Evolutionary conservation across 345 rosid species (phyloP), one percentile per base, ranked within the genome.

Genomic region (Kandelia obovata): DNA sequence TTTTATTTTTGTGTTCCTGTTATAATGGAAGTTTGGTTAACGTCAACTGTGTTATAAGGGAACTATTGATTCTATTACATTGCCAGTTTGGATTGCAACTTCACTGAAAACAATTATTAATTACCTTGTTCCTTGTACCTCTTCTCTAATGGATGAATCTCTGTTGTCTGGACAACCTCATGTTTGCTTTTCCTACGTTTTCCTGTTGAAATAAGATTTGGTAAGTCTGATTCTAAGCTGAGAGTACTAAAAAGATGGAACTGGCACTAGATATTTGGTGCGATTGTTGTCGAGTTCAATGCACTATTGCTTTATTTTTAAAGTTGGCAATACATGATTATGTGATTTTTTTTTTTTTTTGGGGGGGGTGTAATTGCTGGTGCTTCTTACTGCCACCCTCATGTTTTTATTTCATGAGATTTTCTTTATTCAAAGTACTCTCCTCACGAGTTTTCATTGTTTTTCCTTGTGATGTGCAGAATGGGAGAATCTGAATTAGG

Each of bases 401-500:
- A 52, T 15, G 62, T 64, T 66, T 26, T 62, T 68, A 70, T 72
- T 64, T 35, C 8, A 7, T 2, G 10, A 35, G 16, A n/a, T 56
- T 20, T 39, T 64, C 39, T 37, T 11, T 6, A 6, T 19, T 32
- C 63, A 52, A 28, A 11, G 19, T 37, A 9, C 21, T 63, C 46
- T 34, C 15, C 34, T 5, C 1, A 10, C 5, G 21, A n/a, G 66
- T 37, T 34, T 21, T 20, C 34, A 21, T 21, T 20, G 13, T 28
- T 35, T 52, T 1, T n/a, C 6, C 71, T 73, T 68, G 7, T 59
- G 71, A 60, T 69, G 56, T 46, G 57, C 91, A 93, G 91, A 68
- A 93, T 93, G 98, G 79, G 72, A 55, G 80, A 51, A 69, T 68
- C 81, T 57, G 84, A 79, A 71, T 80, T 80, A 55, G 72, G 82